These are phyloP conservation scores for Colletotrichum lupini DNA, from an alignment of 2,329 filamentous ascomycete genomes.

Conservation along the genomic window DNA sequence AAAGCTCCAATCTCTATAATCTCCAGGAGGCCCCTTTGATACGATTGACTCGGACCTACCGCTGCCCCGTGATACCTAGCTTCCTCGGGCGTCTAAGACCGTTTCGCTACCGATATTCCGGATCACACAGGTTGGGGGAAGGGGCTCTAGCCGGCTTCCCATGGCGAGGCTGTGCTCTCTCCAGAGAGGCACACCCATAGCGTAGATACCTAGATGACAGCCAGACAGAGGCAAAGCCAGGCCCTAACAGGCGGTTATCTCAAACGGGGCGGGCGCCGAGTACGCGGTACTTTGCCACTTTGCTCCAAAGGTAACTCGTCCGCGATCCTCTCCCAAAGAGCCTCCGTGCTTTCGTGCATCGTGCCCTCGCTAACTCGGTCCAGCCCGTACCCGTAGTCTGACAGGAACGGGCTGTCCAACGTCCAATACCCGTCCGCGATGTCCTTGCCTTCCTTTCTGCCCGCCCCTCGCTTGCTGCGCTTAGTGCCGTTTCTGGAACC, in stretches of 20 bases:
- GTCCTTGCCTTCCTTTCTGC: background rate
- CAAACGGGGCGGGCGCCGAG: background rate
- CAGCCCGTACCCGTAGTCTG: constrained; percentile 9
- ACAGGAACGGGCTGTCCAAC: background rate
- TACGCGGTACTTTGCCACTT: background rate
- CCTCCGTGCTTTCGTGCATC: background rate
- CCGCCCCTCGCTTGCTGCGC: background rate
- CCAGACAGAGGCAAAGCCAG: background rate
- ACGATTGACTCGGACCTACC: background rate
- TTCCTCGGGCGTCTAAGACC: background rate
- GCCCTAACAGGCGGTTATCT: background rate
- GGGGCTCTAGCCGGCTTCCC: background rate
- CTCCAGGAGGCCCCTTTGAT: background rate
- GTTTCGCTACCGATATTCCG: background rate
- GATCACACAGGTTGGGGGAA: background rate
- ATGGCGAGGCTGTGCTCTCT: background rate
- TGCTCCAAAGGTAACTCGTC: background rate
- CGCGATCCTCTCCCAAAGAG: background rate
- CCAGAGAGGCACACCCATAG: no score
- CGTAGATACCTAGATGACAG: background rate
- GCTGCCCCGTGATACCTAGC: background rate
- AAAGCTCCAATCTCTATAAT: background rate
- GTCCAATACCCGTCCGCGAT: background rate
- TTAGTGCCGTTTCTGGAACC: background rate
- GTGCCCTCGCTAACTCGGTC: constrained; percentile 12